phyloP scores from a whole-genome alignment of 2,329 filamentous ascomycete species.

The Pseudocercospora crystallina region DNA sequence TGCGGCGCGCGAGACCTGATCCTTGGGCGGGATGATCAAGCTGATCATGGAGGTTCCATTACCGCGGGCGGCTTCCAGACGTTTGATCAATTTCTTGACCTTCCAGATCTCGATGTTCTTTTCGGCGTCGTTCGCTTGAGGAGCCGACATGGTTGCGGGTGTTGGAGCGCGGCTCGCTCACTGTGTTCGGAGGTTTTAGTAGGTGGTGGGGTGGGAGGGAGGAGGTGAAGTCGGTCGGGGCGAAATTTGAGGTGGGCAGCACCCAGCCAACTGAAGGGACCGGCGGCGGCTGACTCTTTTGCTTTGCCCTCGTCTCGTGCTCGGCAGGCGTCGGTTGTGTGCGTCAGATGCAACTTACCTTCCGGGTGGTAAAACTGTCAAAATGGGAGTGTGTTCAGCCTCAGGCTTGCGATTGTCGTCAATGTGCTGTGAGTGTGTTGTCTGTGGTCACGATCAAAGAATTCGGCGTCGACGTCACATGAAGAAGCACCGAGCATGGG shows the following conservation, averaged over 20 bases:
- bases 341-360: too few relatives aligned
- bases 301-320: too few relatives aligned
- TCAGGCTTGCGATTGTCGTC: too few relatives aligned
- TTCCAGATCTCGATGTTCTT: conserved; percentile 96
- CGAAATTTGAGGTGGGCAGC: not conserved
- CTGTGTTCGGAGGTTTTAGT: conserved; percentile 8
- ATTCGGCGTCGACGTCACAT: too few relatives aligned
- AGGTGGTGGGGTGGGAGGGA: conserved; percentile 1
- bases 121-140: conserved; percentile 88
- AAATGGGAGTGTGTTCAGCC: too few relatives aligned
- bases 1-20: conserved; percentile 90
- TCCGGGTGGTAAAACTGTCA: too few relatives aligned
- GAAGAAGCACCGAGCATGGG: too few relatives aligned
- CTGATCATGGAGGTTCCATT: conserved; percentile 99
- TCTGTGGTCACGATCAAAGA: too few relatives aligned
- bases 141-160: conserved; percentile 74
- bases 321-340: too few relatives aligned
- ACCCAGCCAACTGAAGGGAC: too few relatives aligned
- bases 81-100: conserved; percentile 99
- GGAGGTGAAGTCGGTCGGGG: not conserved
- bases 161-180: conserved; percentile 19
- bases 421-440: too few relatives aligned
- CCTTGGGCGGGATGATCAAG: conserved; percentile 97
- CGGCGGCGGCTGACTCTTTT: too few relatives aligned
- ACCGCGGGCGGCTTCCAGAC: conserved; percentile 91